Base-by-base conservation (phyloP, 768 basidiomycete species). In the Agrocybe pediades region DNA sequence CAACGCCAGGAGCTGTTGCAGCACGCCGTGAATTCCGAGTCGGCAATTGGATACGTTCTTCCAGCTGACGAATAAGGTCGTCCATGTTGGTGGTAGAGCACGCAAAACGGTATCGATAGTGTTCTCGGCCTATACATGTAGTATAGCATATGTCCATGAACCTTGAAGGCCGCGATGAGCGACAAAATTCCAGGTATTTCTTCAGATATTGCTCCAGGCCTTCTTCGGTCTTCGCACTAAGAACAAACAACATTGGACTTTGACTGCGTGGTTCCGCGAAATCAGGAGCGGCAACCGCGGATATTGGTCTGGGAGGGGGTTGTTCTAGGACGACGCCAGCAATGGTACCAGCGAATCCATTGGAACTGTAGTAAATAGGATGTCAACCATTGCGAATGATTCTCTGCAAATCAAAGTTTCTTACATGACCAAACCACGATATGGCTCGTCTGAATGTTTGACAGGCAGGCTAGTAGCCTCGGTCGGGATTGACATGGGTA, bases 321-420 rank as follows among this genome's bases (percentile, higher is more conserved):
- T 49, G 54, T 49, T 69, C 68, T 1, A 71, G 54, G 24, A 70
- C 50, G 6, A 58, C 61, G 5, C 64, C 70, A 21, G 69, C 49
- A 29, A 69, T 53, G 3, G 70, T 69, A 1, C 70, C 70, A n/a
- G 69, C 59, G 44, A 71, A 69, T 13, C 69, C 70, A 55, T 68
- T 67, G 1, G 68, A 56, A 3, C 70, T 71, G 41, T 9, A 30
- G 3, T 11, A 20, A 23, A 49, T 55, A 17, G 52, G 41, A n/a
- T n/a, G n/a, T n/a, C n/a, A n/a, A n/a, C n/a, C 17, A 30, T 11
- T 13, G n/a, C 25, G n/a, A n/a, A 6, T 27, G 21, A 6, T 9
- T 23, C 15, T 41, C 21, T 24, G 13, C 13, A 2, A 2, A 54
- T 21, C 6, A 55, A 27, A 47, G 9, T n/a, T n/a, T 60, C 69